Conservation (phyloP, 768 basidiomycete species). For the Boletus bicolor region DNA sequence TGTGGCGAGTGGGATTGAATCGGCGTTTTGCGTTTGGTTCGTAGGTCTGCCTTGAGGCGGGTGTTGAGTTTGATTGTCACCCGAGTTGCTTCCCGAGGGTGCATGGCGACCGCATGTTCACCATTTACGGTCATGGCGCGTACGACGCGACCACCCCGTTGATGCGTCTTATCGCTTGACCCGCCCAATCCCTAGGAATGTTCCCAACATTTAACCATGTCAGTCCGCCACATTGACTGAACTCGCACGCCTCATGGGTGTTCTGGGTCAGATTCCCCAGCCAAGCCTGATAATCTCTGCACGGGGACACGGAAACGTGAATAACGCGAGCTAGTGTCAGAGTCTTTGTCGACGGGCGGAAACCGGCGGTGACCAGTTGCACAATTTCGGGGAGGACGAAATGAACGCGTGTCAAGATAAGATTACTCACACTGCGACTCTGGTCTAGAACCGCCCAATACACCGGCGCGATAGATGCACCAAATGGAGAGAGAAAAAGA, state of each 20-base stretch:
- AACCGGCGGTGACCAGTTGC: neutral
- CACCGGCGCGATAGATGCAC: neutral
- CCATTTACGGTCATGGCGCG: constrained; percentile 30
- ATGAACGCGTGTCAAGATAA: constrained; percentile 9
- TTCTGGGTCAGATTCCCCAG: neutral
- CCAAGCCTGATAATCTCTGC: neutral
- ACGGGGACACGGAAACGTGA: neutral
- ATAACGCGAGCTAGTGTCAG: neutral
- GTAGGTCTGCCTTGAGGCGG: constrained; percentile 32
- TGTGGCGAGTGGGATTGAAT: constrained; percentile 21
- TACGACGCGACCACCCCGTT: constrained; percentile 13
- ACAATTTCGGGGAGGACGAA: constrained; percentile 6
- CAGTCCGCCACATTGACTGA: neutral
- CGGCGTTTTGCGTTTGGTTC: constrained; percentile 24
- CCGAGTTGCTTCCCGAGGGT: constrained; percentile 25
- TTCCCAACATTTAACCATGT: constrained; percentile 5
- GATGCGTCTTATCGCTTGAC: constrained; percentile 16
- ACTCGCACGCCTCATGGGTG: neutral
- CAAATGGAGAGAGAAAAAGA: neutral
- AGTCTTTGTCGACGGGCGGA: neutral
- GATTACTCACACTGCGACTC: constrained; percentile 4
- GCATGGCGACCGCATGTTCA: constrained; percentile 37
- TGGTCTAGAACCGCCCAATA: constrained; percentile 14
- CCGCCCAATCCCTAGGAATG: neutral
- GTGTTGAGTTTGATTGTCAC: constrained; percentile 23